Evolutionary conservation across 805 yeast genomes (phyloP).

Genomic region (Pichia scutulata): DNA sequence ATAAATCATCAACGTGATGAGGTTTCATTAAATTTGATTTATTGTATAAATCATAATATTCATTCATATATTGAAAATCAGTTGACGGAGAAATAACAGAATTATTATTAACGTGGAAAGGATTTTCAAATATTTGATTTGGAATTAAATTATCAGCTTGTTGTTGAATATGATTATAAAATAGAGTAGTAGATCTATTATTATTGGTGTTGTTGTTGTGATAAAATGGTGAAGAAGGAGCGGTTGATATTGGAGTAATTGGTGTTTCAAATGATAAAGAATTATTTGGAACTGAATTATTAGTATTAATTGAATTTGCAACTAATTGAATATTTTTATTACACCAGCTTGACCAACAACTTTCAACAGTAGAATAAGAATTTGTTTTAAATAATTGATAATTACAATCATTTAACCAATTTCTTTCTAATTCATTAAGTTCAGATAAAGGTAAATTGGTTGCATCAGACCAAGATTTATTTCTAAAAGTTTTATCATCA

Average conservation of each 20-base stretch:
- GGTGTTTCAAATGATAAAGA: slow-evolving; percentile 17
- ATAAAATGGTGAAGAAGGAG: slow-evolving; percentile 18
- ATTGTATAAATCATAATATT: background rate
- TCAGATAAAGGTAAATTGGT: slow-evolving; percentile 61
- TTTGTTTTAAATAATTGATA: slow-evolving; percentile 28
- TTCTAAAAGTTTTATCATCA: slow-evolving; percentile 94
- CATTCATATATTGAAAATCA: slow-evolving; percentile 2
- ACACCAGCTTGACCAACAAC: slow-evolving; percentile 32
- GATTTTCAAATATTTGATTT: slow-evolving; percentile 21
- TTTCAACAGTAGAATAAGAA: slow-evolving; percentile 27
- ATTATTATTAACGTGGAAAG: slow-evolving; percentile 15
- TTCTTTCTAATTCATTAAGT: slow-evolving; percentile 61
- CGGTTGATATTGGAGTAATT: slow-evolving; percentile 18
- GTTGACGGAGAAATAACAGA: slow-evolving; percentile 1
- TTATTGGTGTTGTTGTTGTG: background rate
- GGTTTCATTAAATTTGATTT: background rate
- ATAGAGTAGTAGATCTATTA: background rate
- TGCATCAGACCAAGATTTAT: slow-evolving; percentile 94
- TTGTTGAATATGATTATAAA: background rate
- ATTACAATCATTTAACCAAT: slow-evolving; percentile 31
- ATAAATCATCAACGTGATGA: slow-evolving; percentile 1
- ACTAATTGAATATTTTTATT: slow-evolving; percentile 11
- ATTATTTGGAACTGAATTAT: slow-evolving; percentile 15
- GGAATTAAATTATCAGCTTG: slow-evolving; percentile 3
- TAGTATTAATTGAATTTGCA: background rate